A percentile compares a stretch with the other conserved stretches of the same genome.
These are phyloP conservation scores for Aspergillus chevalieri DNA, from an alignment of 2,329 filamentous ascomycete genomes.

Conservation along the genomic window DNA sequence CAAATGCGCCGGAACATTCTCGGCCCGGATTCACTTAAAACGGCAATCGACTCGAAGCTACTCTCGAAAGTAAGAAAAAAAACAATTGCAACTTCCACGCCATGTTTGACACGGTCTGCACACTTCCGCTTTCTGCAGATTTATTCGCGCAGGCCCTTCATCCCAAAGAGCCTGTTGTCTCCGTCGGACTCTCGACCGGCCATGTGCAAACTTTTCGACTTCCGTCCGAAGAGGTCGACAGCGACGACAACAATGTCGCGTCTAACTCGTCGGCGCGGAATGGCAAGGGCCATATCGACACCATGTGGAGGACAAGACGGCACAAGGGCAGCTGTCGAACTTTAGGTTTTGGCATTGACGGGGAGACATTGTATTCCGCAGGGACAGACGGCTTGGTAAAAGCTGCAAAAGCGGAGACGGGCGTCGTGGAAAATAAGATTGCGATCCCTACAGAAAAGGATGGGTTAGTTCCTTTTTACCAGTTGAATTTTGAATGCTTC, in stretches of 20 bases:
- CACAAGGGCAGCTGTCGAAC: conserved; percentile 92
- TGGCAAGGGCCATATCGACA: conserved; percentile 72
- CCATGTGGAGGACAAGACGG: conserved; percentile 75
- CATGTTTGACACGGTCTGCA: conserved; percentile 92
- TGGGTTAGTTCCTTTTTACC: conserved; percentile 28
- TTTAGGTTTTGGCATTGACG: conserved; percentile 72
- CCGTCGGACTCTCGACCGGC: conserved; percentile 76
- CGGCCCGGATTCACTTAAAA: conserved; percentile 14
- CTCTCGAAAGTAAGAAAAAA: conserved; percentile 2
- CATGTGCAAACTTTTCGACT: conserved; percentile 81
- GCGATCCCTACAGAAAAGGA: conserved; percentile 55
- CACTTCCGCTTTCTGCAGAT: conserved; percentile 75
- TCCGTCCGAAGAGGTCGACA: conserved; percentile 50
- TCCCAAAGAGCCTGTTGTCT: conserved; percentile 74
- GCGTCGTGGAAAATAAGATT: conserved; percentile 73
- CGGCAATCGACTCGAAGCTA: conserved; percentile 3
- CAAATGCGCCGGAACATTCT: conserved; percentile 12
- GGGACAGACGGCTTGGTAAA: conserved; percentile 61
- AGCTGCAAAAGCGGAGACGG: conserved; percentile 52
- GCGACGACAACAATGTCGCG: conserved; percentile 41
- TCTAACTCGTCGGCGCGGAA: conserved; percentile 42
- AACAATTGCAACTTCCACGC: conserved; percentile 2
- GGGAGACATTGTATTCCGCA: conserved; percentile 57
- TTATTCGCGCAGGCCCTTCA: conserved; percentile 86
- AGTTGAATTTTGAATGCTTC: neutral